Evolutionary conservation across 805 yeast species (phyloP).

Genomic region (Maudiozyma turicensis): DNA sequence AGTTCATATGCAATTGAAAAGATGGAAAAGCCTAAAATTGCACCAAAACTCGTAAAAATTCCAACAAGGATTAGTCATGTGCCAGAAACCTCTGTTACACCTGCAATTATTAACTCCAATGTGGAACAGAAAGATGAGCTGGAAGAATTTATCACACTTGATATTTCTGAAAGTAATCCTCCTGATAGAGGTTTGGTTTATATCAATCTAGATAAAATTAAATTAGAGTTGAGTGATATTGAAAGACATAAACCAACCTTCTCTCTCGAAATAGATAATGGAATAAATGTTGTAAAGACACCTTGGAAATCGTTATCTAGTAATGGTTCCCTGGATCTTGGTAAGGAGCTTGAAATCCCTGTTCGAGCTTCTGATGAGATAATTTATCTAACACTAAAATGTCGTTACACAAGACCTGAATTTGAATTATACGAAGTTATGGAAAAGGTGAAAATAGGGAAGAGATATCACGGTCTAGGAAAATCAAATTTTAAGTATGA

Average conservation of each 20-base stretch:
- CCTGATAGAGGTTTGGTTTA: conserved; percentile 41
- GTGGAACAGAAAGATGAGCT: background rate
- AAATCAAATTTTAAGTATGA: conserved; percentile 31
- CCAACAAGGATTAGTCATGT: background rate
- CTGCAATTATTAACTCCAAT: background rate
- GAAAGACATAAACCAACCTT: conserved; percentile 38
- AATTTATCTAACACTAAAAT: conserved; percentile 63
- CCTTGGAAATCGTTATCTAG: conserved; percentile 33
- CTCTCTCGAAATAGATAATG: conserved; percentile 58
- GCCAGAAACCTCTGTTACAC: background rate
- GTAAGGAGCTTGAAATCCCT: conserved; percentile 64
- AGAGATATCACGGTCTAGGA: conserved; percentile 21
- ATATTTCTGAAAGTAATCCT: background rate
- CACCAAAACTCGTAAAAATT: background rate
- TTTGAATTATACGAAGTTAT: conserved; percentile 48
- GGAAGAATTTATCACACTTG: background rate
- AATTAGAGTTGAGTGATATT: conserved; percentile 40
- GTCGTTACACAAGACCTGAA: conserved; percentile 39
- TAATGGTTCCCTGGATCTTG: conserved; percentile 31
- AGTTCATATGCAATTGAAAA: background rate
- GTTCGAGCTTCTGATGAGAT: conserved; percentile 36
- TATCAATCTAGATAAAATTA: conserved; percentile 39
- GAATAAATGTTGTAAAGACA: conserved; percentile 68
- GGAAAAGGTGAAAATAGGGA: conserved; percentile 40
- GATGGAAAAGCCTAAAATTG: background rate